Evolutionary conservation across 1,284 basidiomycete species (phyloP).

Genomic region (Caloboletus firmus): DNA sequence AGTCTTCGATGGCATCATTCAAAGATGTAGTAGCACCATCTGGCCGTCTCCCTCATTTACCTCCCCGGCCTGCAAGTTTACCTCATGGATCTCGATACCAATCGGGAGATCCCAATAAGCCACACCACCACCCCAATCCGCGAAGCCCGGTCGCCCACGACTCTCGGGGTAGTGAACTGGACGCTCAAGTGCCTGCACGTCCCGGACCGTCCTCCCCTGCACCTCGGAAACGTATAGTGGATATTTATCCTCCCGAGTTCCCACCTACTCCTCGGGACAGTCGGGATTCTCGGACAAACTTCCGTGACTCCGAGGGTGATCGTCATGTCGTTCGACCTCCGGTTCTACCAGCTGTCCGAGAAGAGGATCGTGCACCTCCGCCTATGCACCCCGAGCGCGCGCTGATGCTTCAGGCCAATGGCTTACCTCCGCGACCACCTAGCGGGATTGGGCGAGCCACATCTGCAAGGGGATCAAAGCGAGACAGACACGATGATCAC

Average conservation of each 20-base stretch:
- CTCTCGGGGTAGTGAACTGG: slow-evolving; percentile 3
- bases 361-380: slow-evolving; percentile 11
- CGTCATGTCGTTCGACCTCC: slow-evolving; percentile 7
- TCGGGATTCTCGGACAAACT: slow-evolving; percentile 3
- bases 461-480: slow-evolving; percentile 20
- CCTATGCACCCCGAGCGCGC: slow-evolving; percentile 36
- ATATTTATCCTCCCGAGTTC: slow-evolving; percentile 8
- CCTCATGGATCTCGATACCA: slow-evolving; percentile 11
- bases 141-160: neutral
- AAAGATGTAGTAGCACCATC: slow-evolving; percentile 13
- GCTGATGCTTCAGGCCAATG: slow-evolving; percentile 30
- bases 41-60: slow-evolving; percentile 21
- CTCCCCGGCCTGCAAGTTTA: slow-evolving; percentile 26
- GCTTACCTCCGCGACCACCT: slow-evolving; percentile 31
- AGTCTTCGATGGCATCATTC: slow-evolving; percentile 29
- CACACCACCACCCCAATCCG: neutral
- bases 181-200: slow-evolving; percentile 5
- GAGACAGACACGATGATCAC: slow-evolving; percentile 22
- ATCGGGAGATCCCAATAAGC: slow-evolving; percentile 7
- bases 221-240: slow-evolving; percentile 8
- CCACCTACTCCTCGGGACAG: slow-evolving; percentile 7
- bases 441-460: slow-evolving; percentile 14
- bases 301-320: slow-evolving; percentile 13
- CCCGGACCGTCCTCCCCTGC: slow-evolving; percentile 9
- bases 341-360: neutral